Percentiles rank a stretch among this genome's conserved stretches.
phyloP scores from a whole-genome alignment of 495 filamentous ascomycete genomes.

The Talaromyces trachyspermus region DNA sequence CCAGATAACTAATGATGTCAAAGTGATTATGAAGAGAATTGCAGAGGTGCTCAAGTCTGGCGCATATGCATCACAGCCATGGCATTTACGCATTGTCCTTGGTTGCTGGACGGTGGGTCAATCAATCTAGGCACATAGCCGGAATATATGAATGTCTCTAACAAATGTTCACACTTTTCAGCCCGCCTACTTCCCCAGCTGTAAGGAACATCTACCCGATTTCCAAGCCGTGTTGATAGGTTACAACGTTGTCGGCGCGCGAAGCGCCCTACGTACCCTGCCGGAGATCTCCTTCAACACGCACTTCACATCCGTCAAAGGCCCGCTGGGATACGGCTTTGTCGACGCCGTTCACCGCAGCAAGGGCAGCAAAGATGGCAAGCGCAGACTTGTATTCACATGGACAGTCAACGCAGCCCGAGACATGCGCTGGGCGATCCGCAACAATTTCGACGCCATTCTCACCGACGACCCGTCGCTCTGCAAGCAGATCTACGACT shows the following conservation, averaged over 20 bases:
- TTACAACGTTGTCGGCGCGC: constrained; percentile 59
- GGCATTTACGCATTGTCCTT: constrained; percentile 65
- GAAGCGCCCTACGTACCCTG: constrained; percentile 52
- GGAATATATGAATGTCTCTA: too few species aligned
- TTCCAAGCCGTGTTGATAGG: constrained; percentile 69
- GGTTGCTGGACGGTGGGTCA: constrained; percentile 73
- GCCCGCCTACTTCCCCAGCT: constrained; percentile 55
- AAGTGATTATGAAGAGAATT: constrained; percentile 58
- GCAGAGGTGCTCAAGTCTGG: constrained; percentile 53
- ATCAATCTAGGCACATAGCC: too few species aligned
- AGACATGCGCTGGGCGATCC: constrained; percentile 67
- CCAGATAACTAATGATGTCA: constrained; percentile 59
- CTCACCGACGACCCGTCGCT: constrained; percentile 51
- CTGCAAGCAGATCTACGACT: constrained; percentile 35
- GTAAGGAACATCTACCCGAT: constrained; percentile 52
- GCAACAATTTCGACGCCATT: constrained; percentile 44
- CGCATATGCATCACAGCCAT: constrained; percentile 39
- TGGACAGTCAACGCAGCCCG: constrained; percentile 81
- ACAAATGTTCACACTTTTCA: constrained; percentile 12
- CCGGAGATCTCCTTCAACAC: constrained; percentile 66
- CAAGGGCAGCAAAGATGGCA: constrained; percentile 9
- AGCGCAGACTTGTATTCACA: constrained; percentile 49
- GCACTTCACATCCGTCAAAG: constrained; percentile 55
- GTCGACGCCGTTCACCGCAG: constrained; percentile 47
- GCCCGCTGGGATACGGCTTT: constrained; percentile 56